Base-by-base conservation (phyloP, 78 protist genomes). In the Cavenderia fasciculata region DNA sequence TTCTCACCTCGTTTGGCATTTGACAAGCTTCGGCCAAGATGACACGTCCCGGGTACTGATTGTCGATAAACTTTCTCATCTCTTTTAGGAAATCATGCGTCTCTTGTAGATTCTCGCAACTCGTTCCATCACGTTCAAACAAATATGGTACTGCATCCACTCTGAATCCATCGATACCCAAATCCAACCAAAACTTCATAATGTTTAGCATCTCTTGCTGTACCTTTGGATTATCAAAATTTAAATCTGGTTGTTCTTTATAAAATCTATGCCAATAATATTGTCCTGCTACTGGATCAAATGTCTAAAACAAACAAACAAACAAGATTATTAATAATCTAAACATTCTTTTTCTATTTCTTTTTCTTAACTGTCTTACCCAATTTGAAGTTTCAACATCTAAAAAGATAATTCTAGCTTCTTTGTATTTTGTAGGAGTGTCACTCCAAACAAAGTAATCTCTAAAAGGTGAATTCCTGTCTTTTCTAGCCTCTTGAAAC, bases 181-280 rank as follows among this genome's bases (percentile, higher is more conserved):
- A 54, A 47, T 85, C 75, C 57, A 87, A 52, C 97, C 97, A 95
- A 65, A 79, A 95, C 40, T 86, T 69, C 56, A 93, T 62, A 62
- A 91, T 74, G 23, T 93, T 33, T 27, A 93, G 25, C 77, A 95
- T 88, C 59, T 93, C 97, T 47, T 75, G 85, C 77, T 85, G 85
- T 25, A 94, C 96, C 29, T 84, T 66, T 27, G 94, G 94, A 75
- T 93, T 85, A 59, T 86, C 93, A 71, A 85, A 93, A 86, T 95
- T 95, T 36, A 95, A 70, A 77, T 95, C 96, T 38, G 97, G 97
- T 72, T 95, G 97, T 61, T 57, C 70, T 65, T 59, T 65, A 61
- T 78, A 92, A 87, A 95, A 95, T 65, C 96, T 92, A 59, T 95
- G 97, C 94, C 92, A 93, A 88, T 87, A 95, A 70, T 89, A 95